phyloP scores from a whole-genome alignment of 805 yeast species.

The Ogataea methylovora region DNA sequence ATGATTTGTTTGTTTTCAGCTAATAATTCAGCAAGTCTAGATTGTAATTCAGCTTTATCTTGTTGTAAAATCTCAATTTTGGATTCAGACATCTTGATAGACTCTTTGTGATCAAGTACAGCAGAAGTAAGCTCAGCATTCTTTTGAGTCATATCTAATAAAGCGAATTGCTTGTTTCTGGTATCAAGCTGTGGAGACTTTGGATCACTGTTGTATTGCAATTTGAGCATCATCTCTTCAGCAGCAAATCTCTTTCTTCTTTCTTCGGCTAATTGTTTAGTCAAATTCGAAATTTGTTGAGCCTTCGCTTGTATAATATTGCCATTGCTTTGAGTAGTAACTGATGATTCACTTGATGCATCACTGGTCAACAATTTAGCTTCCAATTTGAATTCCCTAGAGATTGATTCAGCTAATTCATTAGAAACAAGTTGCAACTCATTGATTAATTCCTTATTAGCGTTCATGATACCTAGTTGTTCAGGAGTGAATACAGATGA shows the following conservation, averaged over 20 bases:
- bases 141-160: slow-evolving; percentile 46
- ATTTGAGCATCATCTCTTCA: slow-evolving; percentile 57
- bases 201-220: slow-evolving; percentile 31
- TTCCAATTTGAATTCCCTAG: slow-evolving; percentile 60
- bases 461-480: slow-evolving; percentile 54
- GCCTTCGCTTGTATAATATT: slow-evolving; percentile 17
- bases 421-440: slow-evolving; percentile 64
- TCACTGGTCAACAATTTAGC: slow-evolving; percentile 20
- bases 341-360: not conserved
- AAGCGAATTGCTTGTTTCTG: slow-evolving; percentile 45
- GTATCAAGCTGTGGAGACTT: slow-evolving; percentile 25
- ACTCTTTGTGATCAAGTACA: slow-evolving; percentile 40
- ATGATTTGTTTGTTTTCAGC: slow-evolving; percentile 35
- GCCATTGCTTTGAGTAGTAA: not conserved
- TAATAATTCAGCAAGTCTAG: slow-evolving; percentile 31
- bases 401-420: slow-evolving; percentile 66
- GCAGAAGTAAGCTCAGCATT: slow-evolving; percentile 44
- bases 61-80: slow-evolving; percentile 32
- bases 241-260: slow-evolving; percentile 59
- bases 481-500: slow-evolving; percentile 45
- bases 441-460: slow-evolving; percentile 48
- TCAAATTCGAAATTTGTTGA: slow-evolving; percentile 40
- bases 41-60: slow-evolving; percentile 29
- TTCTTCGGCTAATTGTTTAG: slow-evolving; percentile 55
- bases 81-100: slow-evolving; percentile 37